Evolutionary conservation across 148 eudicot genomes (phyloP), one percentile per base, ranked within the genome.

Genomic region (Bassia scoparia): DNA sequence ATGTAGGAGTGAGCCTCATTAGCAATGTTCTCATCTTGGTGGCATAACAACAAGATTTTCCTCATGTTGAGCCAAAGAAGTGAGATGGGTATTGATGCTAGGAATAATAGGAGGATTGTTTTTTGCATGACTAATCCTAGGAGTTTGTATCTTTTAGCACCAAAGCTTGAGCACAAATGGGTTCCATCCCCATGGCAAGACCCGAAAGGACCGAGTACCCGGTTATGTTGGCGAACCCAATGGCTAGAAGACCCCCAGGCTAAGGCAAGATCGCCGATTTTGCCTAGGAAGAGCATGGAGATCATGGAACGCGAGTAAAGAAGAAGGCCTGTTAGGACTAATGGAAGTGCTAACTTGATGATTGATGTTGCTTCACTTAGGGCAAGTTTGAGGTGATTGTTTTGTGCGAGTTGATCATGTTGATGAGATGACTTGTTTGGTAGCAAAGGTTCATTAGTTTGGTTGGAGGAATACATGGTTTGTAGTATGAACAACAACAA

Each of bases 151-250:
- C 85, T 84, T 59, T 81, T 79, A 9, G 96, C 96, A 9, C 96
- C 96, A 59, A 82, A 14, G 96, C 92, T 65, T 90, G 96, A 12
- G 85, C 92, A 81, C 96, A 90, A 21, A 90, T 87, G 33, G 96
- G 96, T 80, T 90, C 96, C 96, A 90, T 90, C 5, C 96, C 92
- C 87, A 88, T 86, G 35, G 92, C 85, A 2, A 90, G 86, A 49
- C 96, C 96, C 4, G 96, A 90, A 29, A 90, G 89, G 69, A 90
- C 76, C 2, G 96, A 90, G 84, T 90, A 90, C 62, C 92, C 96
- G 7, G 96, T 88, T 73, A 90, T 90, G 76, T 90, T 90, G 44
- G 92, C 92, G 30, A 90, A 90, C 5, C 96, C 96, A 44, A 88
- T 69, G 20, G 96, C 96, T 20, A 90, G 64, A n/a, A 2, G 96